Evolutionary conservation across 345 rosid genomes (phyloP).

Genomic region (Lenwebbia sp.): DNA sequence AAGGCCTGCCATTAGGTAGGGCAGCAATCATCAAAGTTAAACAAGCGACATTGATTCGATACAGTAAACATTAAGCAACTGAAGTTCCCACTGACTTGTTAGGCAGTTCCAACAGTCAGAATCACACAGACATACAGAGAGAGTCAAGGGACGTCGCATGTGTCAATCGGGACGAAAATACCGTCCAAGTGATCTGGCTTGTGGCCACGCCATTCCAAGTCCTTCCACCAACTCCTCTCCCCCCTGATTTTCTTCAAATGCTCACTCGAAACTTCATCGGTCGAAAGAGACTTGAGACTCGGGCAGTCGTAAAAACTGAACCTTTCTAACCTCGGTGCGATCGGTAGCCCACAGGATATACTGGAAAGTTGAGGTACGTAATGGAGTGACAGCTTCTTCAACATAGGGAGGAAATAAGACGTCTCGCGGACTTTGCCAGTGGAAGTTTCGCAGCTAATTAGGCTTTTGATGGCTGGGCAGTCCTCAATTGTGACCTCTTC

Average conservation of each 20-base stretch:
- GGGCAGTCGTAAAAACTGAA: neutral
- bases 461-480: neutral
- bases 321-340: neutral
- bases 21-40: neutral
- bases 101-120: neutral
- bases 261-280: neutral
- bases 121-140: accelerated
- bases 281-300: neutral
- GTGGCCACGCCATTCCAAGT: neutral
- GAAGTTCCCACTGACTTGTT: neutral
- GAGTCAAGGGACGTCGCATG: neutral
- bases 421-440: neutral
- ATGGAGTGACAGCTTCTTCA: neutral
- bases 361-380: neutral
- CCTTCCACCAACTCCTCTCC: neutral
- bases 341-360: neutral
- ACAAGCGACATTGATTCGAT: neutral
- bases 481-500: neutral
- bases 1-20: neutral
- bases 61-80: neutral
- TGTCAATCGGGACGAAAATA: neutral
- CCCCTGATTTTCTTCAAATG: neutral
- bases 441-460: neutral
- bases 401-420: neutral
- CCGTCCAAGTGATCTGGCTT: neutral